phyloP scores from a whole-genome alignment of 768 basidiomycete genomes.

The Serendipita sp. region DNA sequence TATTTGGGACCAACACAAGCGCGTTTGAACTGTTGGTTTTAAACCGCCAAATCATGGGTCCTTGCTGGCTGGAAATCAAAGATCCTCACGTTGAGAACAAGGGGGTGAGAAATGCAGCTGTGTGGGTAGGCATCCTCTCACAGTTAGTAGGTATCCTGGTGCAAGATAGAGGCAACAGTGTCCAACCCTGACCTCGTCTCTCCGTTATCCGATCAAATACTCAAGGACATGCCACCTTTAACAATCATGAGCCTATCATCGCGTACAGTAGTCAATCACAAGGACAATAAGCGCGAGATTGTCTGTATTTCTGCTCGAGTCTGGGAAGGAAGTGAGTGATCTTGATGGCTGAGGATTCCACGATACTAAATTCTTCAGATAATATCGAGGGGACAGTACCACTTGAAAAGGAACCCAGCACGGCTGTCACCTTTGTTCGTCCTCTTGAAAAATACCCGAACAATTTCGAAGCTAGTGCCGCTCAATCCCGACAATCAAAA shows the following conservation, averaged over 20 bases:
- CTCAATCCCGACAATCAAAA: slow-evolving; percentile 33
- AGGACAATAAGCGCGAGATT: slow-evolving; percentile 85
- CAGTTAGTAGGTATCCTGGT: slow-evolving; percentile 73
- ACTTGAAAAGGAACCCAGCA: slow-evolving; percentile 68
- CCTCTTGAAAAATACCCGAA: slow-evolving; percentile 77
- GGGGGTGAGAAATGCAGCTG: slow-evolving; percentile 38
- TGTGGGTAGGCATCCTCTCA: neutral
- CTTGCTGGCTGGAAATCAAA: slow-evolving; percentile 87
- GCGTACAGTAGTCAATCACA: slow-evolving; percentile 85
- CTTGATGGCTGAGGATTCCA: neutral
- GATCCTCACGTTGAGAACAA: slow-evolving; percentile 57
- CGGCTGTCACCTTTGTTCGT: slow-evolving; percentile 75
- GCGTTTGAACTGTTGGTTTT: slow-evolving; percentile 87
- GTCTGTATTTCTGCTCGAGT: slow-evolving; percentile 71
- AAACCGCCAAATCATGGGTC: slow-evolving; percentile 97
- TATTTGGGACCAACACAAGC: slow-evolving; percentile 83
- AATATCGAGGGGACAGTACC: slow-evolving; percentile 84
- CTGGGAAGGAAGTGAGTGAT: slow-evolving; percentile 51
- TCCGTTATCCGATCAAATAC: slow-evolving; percentile 57
- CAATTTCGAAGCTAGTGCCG: slow-evolving; percentile 60
- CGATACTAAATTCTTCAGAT: slow-evolving; percentile 28
- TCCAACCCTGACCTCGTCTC: slow-evolving; percentile 77
- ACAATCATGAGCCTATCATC: slow-evolving; percentile 81
- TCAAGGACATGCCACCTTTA: slow-evolving; percentile 71
- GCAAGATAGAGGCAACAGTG: slow-evolving; percentile 77